A percentile compares a stretch with the other conserved stretches of the same genome.
phyloP scores from a whole-genome alignment of 2,329 filamentous ascomycete species.

The Trichophyton benhamiae region DNA sequence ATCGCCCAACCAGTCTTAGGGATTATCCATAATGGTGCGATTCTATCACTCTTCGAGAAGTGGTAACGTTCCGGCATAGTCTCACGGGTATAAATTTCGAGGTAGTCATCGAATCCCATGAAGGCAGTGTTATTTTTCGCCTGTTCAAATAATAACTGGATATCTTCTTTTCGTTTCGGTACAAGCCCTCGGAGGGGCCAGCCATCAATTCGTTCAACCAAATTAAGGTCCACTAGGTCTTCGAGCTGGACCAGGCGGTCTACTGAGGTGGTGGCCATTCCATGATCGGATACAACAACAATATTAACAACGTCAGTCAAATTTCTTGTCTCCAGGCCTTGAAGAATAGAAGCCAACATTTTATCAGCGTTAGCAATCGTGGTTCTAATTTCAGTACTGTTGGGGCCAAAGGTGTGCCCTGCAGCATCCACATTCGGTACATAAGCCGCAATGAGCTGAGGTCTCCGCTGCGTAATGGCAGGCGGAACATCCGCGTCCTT shows the following conservation, averaged over 20 bases:
- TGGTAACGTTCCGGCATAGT: conserved; percentile 91
- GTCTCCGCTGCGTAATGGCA: conserved; percentile 48
- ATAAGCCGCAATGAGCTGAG: conserved; percentile 87
- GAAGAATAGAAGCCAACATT: conserved; percentile 68
- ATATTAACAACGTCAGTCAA: conserved; percentile 84
- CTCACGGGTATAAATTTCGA: conserved; percentile 75
- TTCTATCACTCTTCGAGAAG: conserved; percentile 75
- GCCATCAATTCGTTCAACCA: conserved; percentile 76
- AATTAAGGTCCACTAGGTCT: conserved; percentile 63
- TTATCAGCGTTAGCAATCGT: conserved; percentile 70
- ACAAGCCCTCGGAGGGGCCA: conserved; percentile 89
- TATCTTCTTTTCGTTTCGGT: conserved; percentile 55
- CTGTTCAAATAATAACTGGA: conserved; percentile 54
- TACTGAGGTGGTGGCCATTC: conserved; percentile 87
- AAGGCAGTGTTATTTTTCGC: conserved; percentile 41
- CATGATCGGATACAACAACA: conserved; percentile 92
- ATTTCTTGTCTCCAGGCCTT: conserved; percentile 67
- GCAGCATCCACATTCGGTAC: conserved; percentile 83
- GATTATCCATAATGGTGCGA: conserved; percentile 88
- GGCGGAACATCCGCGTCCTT: conserved; percentile 36
- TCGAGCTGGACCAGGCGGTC: conserved; percentile 77
- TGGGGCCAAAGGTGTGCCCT: conserved; percentile 81
- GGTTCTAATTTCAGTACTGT: conserved; percentile 75
- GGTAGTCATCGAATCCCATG: conserved; percentile 37
- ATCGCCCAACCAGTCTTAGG: conserved; percentile 90